Base-by-base conservation (phyloP, 1,284 basidiomycete genomes). In the Sanghuangporus weigelae region DNA sequence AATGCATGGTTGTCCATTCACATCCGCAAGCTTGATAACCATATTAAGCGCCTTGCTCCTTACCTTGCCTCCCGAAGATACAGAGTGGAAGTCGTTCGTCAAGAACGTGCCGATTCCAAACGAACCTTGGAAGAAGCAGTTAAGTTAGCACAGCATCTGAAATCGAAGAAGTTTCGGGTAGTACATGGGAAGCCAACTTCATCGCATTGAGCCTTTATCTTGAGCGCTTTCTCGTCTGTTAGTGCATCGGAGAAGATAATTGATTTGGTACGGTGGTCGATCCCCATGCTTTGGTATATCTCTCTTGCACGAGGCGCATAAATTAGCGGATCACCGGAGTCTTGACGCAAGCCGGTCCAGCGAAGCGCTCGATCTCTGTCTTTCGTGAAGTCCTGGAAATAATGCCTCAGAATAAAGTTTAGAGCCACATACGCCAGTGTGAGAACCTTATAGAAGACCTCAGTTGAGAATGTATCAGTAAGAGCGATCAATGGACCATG, bases 31-130 rank as follows among this genome's bases (percentile, higher is more conserved):
- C 75, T 97, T 97, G 77, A 96, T 95, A 48, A 97, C 95, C 73
- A 97, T 97, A 71, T 96, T 96, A 67, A 97, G 77, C 26, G 93
- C 84, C 71, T 87, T 92, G 73, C 89, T 93, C 70, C 82, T 85
- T 71, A 85, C 79, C 26, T 68, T 74, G 12, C 82, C 79, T 6
- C 81, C 79, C 31, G 81, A 85, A 7, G 84, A 85, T 53, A 75
- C 70, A 48, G 80, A 84, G 64, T 73, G 74, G 76, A 94, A 96
- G 74, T 95, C 95, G 71, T 97, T 97, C 10, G 94, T 95, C 12
- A 97, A 76, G 73, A 84, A 90, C 0, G 95, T 98, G 0, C 95
- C 96, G 59, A 98, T 95, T 1, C 95, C 95, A 73, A 94, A 98
- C 0, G 89, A 84, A 56, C 86, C 57, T 57, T 11, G 42, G 11